These are phyloP conservation scores for Juglanconis oblonga DNA, from an alignment of 2,329 filamentous ascomycete species.

Conservation along the genomic window DNA sequence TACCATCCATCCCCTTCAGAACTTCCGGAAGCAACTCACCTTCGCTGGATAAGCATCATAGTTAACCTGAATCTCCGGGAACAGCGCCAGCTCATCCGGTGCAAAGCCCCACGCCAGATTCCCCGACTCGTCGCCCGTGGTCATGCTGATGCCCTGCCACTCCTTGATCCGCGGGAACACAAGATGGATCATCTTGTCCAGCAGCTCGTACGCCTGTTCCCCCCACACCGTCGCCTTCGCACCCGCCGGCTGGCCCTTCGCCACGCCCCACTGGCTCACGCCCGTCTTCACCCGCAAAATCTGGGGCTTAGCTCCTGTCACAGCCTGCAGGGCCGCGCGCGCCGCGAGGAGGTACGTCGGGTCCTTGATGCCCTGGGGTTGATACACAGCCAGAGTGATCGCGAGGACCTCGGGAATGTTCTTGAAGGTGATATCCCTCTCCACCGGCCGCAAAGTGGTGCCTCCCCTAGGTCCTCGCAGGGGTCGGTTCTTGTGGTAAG, in stretches of 20 bases:
- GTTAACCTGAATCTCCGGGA: constrained; percentile 93
- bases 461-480: constrained; percentile 80
- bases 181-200: constrained; percentile 85
- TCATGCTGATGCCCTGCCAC: constrained; percentile 67
- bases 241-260: constrained; percentile 67
- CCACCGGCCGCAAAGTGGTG: constrained; percentile 67
- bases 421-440: constrained; percentile 72
- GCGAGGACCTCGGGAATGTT: constrained; percentile 81
- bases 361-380: constrained; percentile 68
- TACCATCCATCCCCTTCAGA: too few species aligned
- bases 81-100: constrained; percentile 72
- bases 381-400: constrained; percentile 75
- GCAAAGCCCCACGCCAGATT: constrained; percentile 83
- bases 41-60: constrained; percentile 59
- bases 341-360: constrained; percentile 77
- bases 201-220: constrained; percentile 82
- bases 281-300: constrained; percentile 68
- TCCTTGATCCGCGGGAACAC: constrained; percentile 96
- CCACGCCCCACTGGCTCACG: constrained; percentile 73
- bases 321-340: constrained; percentile 78
- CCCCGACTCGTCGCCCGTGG: constrained; percentile 80
- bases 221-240: constrained; percentile 76
- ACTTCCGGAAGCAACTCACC: constrained; percentile 44
- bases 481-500: constrained; percentile 90
- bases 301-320: constrained; percentile 72